Evolutionary conservation across 73 alveolate genomes (phyloP).

Genomic region (Paramecium octaurelia): DNA sequence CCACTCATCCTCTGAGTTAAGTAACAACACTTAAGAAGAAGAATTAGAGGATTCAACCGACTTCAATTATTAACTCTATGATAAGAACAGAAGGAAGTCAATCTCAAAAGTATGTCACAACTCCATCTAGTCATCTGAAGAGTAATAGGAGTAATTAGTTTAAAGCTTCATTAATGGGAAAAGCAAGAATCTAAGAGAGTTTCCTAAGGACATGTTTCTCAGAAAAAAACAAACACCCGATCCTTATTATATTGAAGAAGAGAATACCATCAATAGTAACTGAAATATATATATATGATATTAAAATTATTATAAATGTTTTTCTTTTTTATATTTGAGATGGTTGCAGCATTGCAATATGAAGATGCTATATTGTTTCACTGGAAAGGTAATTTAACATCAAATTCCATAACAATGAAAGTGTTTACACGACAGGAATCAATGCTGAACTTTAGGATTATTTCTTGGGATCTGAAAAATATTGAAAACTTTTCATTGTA

Average conservation of each 20-base stretch:
- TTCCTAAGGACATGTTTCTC: not conserved
- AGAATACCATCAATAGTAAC: slow-evolving; percentile 4
- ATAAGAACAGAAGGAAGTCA: not conserved
- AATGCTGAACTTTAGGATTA: not conserved
- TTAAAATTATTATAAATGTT: not conserved
- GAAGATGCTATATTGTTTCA: not conserved
- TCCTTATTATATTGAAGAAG: slow-evolving; percentile 14
- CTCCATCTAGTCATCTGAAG: not conserved
- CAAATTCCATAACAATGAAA: slow-evolving; percentile 18
- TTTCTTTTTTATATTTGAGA: not conserved
- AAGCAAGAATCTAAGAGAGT: not conserved
- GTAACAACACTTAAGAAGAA: not conserved
- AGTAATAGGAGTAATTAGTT: not conserved
- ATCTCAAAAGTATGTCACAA: not conserved
- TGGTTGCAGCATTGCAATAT: not conserved
- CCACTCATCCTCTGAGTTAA: not conserved
- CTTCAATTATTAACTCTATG: not conserved
- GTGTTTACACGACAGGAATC: not conserved
- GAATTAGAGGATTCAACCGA: not conserved
- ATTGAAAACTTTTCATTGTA: not conserved
- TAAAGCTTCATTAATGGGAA: not conserved
- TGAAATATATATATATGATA: not conserved
- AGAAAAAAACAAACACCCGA: not conserved
- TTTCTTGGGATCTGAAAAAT: not conserved
- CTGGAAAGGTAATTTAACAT: slow-evolving; percentile 44